Evolutionary conservation across 2,329 filamentous ascomycete genomes (phyloP).

Genomic region (Neophaeococcomyces mojaviensis): DNA sequence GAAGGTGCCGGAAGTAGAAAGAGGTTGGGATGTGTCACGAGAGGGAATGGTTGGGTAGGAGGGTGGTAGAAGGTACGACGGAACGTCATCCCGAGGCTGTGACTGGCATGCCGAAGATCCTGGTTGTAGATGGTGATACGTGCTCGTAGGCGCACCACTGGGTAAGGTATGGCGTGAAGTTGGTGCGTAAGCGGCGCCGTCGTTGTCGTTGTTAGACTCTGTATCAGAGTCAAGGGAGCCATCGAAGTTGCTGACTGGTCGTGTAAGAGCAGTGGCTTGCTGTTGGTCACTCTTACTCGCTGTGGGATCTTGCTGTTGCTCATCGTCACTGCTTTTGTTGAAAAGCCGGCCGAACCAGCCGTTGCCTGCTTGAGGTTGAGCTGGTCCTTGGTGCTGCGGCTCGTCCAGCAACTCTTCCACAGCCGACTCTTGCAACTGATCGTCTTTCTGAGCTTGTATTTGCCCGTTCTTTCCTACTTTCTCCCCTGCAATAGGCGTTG

Average conservation of each 20-base stretch:
- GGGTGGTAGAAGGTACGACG: slow-evolving; percentile 21
- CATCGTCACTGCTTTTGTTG: background rate
- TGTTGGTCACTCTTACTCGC: background rate
- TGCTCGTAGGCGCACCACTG: background rate
- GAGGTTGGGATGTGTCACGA: slow-evolving; percentile 9
- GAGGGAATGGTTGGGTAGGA: slow-evolving; percentile 21
- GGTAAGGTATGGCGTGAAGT: slow-evolving; percentile 3
- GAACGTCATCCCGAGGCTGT: slow-evolving; percentile 9
- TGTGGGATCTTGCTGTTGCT: background rate
- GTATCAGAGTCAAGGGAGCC: background rate
- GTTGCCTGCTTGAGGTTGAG: background rate
- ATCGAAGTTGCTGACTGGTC: background rate
- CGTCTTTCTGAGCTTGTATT: background rate
- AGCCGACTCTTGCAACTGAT: background rate
- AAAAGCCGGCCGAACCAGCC: slow-evolving; percentile 6
- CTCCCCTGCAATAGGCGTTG: background rate
- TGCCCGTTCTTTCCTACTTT: background rate
- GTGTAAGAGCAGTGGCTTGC: background rate
- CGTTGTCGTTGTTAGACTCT: background rate
- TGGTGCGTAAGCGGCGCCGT: background rate
- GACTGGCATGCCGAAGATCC: background rate
- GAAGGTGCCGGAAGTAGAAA: slow-evolving; percentile 16
- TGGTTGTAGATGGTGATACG: background rate
- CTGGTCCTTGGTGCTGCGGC: background rate
- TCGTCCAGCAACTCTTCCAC: background rate